phyloP scores from a whole-genome alignment of 2,329 filamentous ascomycete species.

The Hymenoscyphus fraxineus region DNA sequence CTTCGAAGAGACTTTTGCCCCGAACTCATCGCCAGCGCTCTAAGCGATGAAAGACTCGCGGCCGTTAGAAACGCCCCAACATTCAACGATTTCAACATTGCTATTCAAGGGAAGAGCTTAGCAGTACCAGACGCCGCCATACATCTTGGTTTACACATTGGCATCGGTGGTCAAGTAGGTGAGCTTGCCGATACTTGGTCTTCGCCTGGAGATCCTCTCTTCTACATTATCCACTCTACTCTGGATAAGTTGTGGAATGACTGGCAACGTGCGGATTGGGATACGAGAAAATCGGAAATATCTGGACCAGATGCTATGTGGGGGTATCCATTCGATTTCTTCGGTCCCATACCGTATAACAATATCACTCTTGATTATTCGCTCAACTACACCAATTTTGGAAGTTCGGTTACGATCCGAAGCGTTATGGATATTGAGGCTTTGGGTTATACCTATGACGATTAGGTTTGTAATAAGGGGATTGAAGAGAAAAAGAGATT shows the following conservation, averaged over 20 bases:
- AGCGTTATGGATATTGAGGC: slow-evolving; percentile 25
- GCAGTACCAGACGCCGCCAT: slow-evolving; percentile 23
- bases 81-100: slow-evolving; percentile 33
- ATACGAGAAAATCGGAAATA: slow-evolving; percentile 31
- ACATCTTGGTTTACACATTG: slow-evolving; percentile 32
- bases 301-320: slow-evolving; percentile 35
- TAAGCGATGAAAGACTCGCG: slow-evolving; percentile 17
- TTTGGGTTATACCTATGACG: not conserved
- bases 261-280: slow-evolving; percentile 35
- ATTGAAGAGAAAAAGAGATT: not conserved
- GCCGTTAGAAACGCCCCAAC: slow-evolving; percentile 22
- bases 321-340: slow-evolving; percentile 36
- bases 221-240: slow-evolving; percentile 31
- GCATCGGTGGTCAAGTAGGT: slow-evolving; percentile 34
- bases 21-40: slow-evolving; percentile 17
- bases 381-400: slow-evolving; percentile 19
- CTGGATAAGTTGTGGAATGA: slow-evolving; percentile 30
- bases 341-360: slow-evolving; percentile 33
- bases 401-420: slow-evolving; percentile 16
- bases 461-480: not conserved
- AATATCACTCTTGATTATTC: slow-evolving; percentile 35
- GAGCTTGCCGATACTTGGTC: slow-evolving; percentile 32
- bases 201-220: slow-evolving; percentile 37
- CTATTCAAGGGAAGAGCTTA: slow-evolving; percentile 27
- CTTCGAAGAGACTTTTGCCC: slow-evolving; percentile 35